Evolutionary conservation across 2,329 filamentous ascomycete genomes (phyloP), one percentile per base, ranked within the genome.

Genomic region (Colletotrichum orbiculare): DNA sequence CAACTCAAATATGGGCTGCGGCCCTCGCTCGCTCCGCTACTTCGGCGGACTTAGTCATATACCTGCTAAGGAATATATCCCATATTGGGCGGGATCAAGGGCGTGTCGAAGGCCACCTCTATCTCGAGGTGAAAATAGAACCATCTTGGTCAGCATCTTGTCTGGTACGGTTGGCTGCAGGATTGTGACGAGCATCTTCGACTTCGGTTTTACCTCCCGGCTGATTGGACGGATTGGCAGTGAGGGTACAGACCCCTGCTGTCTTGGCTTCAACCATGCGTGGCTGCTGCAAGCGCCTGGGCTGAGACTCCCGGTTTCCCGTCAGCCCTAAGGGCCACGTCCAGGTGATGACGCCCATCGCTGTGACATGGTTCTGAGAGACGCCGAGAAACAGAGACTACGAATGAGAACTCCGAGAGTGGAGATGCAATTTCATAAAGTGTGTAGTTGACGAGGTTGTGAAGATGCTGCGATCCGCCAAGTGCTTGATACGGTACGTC

Each of bases 111-210:
- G 15, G n/a, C 48, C 10, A 17, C 48, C 17, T 46, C 13, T 11
- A 9, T 15, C 42, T 35, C 35, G n/a, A 37, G 34, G 53, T 50
- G 47, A 66, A 63, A 66, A 66, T 66, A 66, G 58, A 66, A 63
- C 46, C 59, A 66, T 43, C 53, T 66, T 66, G 63, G 63, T 66
- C 54, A 66, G 63, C 63, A 63, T 48, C 13, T 15, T 17, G 37
- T 37, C 47, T 47, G 41, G 42, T 41, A n/a, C 15, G 35, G 33
- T 45, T 49, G 62, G 43, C 52, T n/a, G 42, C 13, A 52, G 63
- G 42, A 35, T 25, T 8, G 41, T 41, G 62, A 47, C 58, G 37
- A 52, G 53, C 37, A 52, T 66, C 8, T 39, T 43, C 42, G 25
- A 41, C 15, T 15, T 37, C 47, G 38, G 41, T 37, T 48, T 33